A percentile compares a stretch with the other conserved stretches of the same genome.
These are phyloP conservation scores for Hydrangea macrophylla DNA, from an alignment of 148 eudicot genomes.

Conservation along the genomic window DNA sequence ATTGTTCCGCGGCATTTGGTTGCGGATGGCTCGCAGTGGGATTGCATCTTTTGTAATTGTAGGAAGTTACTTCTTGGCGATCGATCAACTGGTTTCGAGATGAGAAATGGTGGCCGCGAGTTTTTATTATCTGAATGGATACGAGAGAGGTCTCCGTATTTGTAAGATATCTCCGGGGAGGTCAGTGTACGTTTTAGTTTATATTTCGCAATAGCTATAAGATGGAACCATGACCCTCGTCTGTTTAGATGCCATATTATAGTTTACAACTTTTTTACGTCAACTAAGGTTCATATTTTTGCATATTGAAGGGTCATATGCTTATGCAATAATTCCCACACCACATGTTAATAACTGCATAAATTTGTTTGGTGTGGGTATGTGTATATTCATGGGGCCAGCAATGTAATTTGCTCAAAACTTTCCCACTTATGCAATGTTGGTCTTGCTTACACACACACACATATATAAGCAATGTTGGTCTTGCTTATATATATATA, in stretches of 20 bases:
- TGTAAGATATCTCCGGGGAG: background rate
- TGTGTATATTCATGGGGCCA: too few relatives aligned
- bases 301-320: too few relatives aligned
- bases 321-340: too few relatives aligned
- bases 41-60: conserved; percentile 66
- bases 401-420: too few relatives aligned
- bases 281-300: too few relatives aligned
- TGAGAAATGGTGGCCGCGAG: background rate
- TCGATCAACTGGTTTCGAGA: conserved; percentile 41
- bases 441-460: too few relatives aligned
- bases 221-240: background rate
- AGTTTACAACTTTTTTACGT: too few relatives aligned
- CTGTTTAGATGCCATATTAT: too few relatives aligned
- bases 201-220: background rate
- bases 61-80: conserved; percentile 62
- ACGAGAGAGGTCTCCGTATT: background rate
- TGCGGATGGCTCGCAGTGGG: conserved; percentile 86
- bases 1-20: conserved; percentile 60
- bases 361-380: too few relatives aligned
- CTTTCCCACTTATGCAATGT: too few relatives aligned
- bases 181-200: background rate
- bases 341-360: too few relatives aligned
- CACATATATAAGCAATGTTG: too few relatives aligned
- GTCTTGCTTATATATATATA: background rate
- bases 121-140: background rate